A percentile compares a stretch with the other conserved stretches of the same genome.
phyloP scores from a whole-genome alignment of 2,329 filamentous ascomycete genomes.

The Arthrobotrys megalospora region DNA sequence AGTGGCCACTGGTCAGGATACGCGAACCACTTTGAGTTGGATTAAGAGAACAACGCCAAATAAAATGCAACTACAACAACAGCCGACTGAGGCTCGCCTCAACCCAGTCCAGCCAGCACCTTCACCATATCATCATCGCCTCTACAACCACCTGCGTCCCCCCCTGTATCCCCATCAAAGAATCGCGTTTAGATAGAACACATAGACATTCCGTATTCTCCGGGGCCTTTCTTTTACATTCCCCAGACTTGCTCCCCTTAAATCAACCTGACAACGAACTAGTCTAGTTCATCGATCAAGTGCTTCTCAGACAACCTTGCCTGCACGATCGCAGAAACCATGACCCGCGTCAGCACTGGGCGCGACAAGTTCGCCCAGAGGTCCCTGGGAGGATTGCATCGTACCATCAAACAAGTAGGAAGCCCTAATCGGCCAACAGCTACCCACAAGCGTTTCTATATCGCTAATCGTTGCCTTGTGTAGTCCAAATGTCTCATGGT shows the following conservation, averaged over 20 bases:
- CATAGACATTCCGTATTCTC: background rate
- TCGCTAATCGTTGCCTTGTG: slow-evolving; percentile 48
- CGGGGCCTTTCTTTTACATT: background rate
- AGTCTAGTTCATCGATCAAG: background rate
- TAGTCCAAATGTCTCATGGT: slow-evolving; percentile 93
- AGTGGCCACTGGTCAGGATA: too few relatives aligned
- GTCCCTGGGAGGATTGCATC: slow-evolving; percentile 77
- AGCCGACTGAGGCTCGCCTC: slow-evolving; percentile 12
- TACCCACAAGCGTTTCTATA: background rate
- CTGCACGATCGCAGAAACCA: background rate
- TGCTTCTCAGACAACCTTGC: background rate
- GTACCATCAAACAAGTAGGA: slow-evolving; percentile 77
- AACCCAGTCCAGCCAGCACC: background rate
- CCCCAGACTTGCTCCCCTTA: background rate
- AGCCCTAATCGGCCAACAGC: slow-evolving; percentile 43
- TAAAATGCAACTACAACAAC: slow-evolving; percentile 46
- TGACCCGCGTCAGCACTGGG: slow-evolving; percentile 11
- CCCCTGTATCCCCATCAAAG: background rate
- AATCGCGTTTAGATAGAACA: slow-evolving; percentile 8
- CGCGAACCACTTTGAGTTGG: background rate
- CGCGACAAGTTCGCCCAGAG: slow-evolving; percentile 68
- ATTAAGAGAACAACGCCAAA: slow-evolving; percentile 16
- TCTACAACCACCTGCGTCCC: background rate
- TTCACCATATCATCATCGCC: slow-evolving; percentile 15
- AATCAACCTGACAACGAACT: background rate